phyloP scores from a whole-genome alignment of 2,329 filamentous ascomycete species.

The Claviceps fusiformis region DNA sequence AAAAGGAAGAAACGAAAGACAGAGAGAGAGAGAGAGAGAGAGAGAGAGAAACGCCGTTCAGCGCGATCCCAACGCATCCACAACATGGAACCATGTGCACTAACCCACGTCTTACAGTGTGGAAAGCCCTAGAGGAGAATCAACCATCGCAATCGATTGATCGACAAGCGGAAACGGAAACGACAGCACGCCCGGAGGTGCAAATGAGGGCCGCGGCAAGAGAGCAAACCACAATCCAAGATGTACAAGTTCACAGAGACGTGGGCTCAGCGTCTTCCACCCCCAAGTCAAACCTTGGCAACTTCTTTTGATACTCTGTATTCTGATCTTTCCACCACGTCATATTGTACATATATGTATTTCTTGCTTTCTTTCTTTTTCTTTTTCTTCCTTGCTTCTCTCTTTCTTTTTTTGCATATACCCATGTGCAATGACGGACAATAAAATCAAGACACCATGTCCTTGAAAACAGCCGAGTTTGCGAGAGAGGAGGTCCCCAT shows the following conservation, averaged over 20 bases:
- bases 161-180: constrained; percentile 8
- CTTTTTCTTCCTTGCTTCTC: too few species aligned
- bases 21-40: too few species aligned
- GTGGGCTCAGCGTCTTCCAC: constrained; percentile 9
- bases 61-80: too few species aligned
- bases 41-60: too few species aligned
- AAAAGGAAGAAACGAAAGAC: too few species aligned
- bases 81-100: neutral
- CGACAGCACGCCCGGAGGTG: neutral
- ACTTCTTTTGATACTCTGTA: constrained; percentile 33
- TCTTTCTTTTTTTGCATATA: constrained; percentile 4
- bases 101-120: constrained; percentile 29
- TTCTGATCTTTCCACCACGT: neutral
- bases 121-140: constrained; percentile 54
- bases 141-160: constrained; percentile 33
- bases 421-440: constrained; percentile 4
- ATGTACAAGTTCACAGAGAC: constrained; percentile 3
- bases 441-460: constrained; percentile 41
- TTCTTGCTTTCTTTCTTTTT: too few species aligned
- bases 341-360: too few species aligned
- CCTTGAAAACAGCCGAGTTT: constrained; percentile 32
- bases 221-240: constrained; percentile 6
- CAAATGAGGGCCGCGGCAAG: constrained; percentile 1
- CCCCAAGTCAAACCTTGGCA: constrained; percentile 24
- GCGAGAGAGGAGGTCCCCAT: neutral